These are phyloP conservation scores for Talaromyces borbonicus DNA, from an alignment of 495 filamentous ascomycete genomes.

Conservation along the genomic window DNA sequence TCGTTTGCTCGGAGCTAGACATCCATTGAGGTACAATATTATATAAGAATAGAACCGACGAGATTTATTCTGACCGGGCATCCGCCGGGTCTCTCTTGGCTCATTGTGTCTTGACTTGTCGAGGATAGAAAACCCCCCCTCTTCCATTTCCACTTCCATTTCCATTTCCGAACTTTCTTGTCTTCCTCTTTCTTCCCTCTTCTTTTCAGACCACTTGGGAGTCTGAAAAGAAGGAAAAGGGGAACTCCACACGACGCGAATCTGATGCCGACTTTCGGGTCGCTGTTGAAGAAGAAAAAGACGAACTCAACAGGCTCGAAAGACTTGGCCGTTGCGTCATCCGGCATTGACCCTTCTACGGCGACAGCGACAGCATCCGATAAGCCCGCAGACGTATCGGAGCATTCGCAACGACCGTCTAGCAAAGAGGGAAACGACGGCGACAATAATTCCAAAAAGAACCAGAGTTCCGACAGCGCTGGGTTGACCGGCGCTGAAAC, in stretches of 20 bases:
- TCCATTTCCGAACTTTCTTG: slow-evolving; percentile 3
- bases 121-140: not conserved
- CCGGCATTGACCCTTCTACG: slow-evolving; percentile 39
- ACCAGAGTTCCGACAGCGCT: no score
- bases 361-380: slow-evolving; percentile 18
- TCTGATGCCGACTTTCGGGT: slow-evolving; percentile 42
- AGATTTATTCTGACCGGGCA: no score
- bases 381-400: slow-evolving; percentile 16
- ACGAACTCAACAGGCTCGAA: slow-evolving; percentile 58
- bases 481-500: slow-evolving; percentile 21
- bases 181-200: slow-evolving; percentile 5
- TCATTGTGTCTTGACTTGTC: no score
- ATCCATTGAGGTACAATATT: no score
- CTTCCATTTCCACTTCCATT: slow-evolving; percentile 1
- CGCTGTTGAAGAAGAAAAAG: slow-evolving; percentile 95
- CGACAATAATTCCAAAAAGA: slow-evolving; percentile 8
- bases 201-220: slow-evolving; percentile 8
- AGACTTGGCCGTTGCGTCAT: slow-evolving; percentile 46
- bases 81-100: no score
- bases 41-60: no score
- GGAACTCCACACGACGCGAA: not conserved
- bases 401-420: slow-evolving; percentile 8
- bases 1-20: no score
- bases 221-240: slow-evolving; percentile 10
- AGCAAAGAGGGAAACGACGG: slow-evolving; percentile 11